Conservation (phyloP, 1,139 yeast genomes). For the Kodamaea arcana region DNA sequence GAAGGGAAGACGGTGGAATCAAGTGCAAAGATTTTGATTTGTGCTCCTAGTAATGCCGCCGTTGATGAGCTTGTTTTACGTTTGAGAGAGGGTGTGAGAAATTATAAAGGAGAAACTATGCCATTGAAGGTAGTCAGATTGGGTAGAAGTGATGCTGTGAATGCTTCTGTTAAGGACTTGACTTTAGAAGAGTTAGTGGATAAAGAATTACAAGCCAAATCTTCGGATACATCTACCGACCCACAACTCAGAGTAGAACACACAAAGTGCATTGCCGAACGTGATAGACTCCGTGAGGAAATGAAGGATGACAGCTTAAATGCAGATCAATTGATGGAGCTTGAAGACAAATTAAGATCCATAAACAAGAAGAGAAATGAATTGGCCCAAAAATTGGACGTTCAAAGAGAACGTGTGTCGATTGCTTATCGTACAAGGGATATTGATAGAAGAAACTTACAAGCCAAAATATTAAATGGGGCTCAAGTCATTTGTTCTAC, state of each 20-base stretch:
- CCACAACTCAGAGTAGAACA: slow-evolving; percentile 50
- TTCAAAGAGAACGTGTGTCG: slow-evolving; percentile 68
- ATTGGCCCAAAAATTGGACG: slow-evolving; percentile 71
- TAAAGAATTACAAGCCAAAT: slow-evolving; percentile 47
- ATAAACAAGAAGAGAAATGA: slow-evolving; percentile 60
- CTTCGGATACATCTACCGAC: slow-evolving; percentile 35
- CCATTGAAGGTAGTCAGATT: slow-evolving; percentile 78
- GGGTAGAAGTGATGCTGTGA: slow-evolving; percentile 87
- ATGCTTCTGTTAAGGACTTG: slow-evolving; percentile 74
- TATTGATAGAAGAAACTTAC: slow-evolving; percentile 69
- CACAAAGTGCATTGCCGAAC: slow-evolving; percentile 45
- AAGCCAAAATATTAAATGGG: slow-evolving; percentile 64
- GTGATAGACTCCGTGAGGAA: slow-evolving; percentile 45
- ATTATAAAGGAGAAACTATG: slow-evolving; percentile 53
- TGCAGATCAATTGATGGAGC: slow-evolving; percentile 37
- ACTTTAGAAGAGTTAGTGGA: slow-evolving; percentile 89
- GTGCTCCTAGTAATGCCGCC: slow-evolving; percentile 99
- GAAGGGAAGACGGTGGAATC: slow-evolving; percentile 13
- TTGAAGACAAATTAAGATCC: slow-evolving; percentile 50
- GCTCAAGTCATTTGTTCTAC: slow-evolving; percentile 92
- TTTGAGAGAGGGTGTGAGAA: slow-evolving; percentile 66
- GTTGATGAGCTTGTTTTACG: slow-evolving; percentile 95
- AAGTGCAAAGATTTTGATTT: slow-evolving; percentile 57
- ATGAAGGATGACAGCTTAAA: slow-evolving; percentile 29
- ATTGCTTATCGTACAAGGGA: slow-evolving; percentile 73